phyloP scores from a whole-genome alignment of 805 yeast species.

The Barnettozyma sp. region DNA sequence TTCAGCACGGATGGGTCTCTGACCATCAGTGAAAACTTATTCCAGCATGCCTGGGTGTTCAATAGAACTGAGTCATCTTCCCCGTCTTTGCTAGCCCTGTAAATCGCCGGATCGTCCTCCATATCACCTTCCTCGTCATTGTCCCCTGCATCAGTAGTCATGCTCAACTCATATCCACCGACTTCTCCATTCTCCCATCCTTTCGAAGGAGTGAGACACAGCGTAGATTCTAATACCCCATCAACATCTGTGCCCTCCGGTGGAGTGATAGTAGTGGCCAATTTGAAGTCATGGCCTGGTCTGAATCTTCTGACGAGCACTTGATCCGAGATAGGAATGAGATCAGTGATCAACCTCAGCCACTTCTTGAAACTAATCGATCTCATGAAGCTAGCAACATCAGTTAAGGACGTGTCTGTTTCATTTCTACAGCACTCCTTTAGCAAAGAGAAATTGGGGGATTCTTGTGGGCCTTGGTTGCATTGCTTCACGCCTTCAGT shows the following conservation, averaged over 20 bases:
- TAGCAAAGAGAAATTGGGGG: slow-evolving; percentile 45
- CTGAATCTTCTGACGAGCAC: slow-evolving; percentile 78
- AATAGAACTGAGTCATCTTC: slow-evolving; percentile 75
- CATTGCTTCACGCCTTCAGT: slow-evolving; percentile 27
- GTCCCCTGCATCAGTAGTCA: slow-evolving; percentile 47
- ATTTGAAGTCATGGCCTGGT: slow-evolving; percentile 89
- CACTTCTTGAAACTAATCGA: slow-evolving; percentile 63
- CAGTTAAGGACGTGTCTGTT: slow-evolving; percentile 38
- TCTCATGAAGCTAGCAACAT: slow-evolving; percentile 51
- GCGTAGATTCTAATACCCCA: slow-evolving; percentile 68
- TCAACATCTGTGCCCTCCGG: slow-evolving; percentile 27
- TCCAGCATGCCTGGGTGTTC: slow-evolving; percentile 81
- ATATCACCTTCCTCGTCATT: slow-evolving; percentile 42
- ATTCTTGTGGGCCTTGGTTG: slow-evolving; percentile 40
- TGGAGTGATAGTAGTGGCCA: slow-evolving; percentile 65
- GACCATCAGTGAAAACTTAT: slow-evolving; percentile 65
- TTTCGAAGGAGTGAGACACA: slow-evolving; percentile 71
- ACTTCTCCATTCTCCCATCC: slow-evolving; percentile 86
- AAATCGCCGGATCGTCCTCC: slow-evolving; percentile 94
- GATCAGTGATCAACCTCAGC: slow-evolving; percentile 53
- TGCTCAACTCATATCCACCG: slow-evolving; percentile 93
- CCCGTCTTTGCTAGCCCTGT: slow-evolving; percentile 46
- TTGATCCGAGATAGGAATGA: slow-evolving; percentile 58
- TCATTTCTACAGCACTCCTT: slow-evolving; percentile 17
- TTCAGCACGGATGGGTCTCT: slow-evolving; percentile 84